Evolutionary conservation across 306 rosid species (phyloP).

Genomic region (Spatholobus suberectus): DNA sequence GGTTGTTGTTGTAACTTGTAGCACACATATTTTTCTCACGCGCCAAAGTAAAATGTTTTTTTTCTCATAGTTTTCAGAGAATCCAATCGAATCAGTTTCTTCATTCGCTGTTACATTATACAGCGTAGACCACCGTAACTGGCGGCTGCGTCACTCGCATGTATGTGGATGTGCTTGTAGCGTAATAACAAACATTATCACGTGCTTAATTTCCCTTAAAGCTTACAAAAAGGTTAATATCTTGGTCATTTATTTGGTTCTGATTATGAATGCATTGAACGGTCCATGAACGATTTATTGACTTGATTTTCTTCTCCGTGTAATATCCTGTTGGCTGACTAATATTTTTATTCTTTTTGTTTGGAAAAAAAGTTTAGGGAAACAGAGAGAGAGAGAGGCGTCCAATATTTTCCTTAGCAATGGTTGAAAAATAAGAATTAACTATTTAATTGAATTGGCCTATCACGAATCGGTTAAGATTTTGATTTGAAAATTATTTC

Average conservation of each 20-base stretch:
- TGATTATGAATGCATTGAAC: neutral
- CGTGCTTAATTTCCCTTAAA: conserved; percentile 22
- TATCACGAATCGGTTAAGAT: neutral
- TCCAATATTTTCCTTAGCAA: neutral
- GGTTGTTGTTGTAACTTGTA: neutral
- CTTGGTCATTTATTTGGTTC: neutral
- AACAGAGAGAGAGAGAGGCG: neutral
- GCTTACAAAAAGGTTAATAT: neutral
- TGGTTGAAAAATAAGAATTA: neutral
- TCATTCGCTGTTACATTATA: neutral
- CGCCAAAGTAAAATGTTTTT: conserved; percentile 9
- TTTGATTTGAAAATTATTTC: neutral
- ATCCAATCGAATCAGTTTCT: neutral
- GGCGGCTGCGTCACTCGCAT: conserved; percentile 17
- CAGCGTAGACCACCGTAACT: neutral
- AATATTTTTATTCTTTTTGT: neutral
- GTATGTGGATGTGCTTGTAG: neutral
- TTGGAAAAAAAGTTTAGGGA: neutral
- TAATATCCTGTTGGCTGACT: neutral
- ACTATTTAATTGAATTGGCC: neutral
- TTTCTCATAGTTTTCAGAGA: neutral
- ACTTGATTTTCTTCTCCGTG: neutral
- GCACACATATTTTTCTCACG: neutral
- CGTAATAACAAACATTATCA: neutral
- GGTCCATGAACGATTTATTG: neutral